phyloP scores from a whole-genome alignment of 164 flowering plant species.

The Echeveria elegans region DNA sequence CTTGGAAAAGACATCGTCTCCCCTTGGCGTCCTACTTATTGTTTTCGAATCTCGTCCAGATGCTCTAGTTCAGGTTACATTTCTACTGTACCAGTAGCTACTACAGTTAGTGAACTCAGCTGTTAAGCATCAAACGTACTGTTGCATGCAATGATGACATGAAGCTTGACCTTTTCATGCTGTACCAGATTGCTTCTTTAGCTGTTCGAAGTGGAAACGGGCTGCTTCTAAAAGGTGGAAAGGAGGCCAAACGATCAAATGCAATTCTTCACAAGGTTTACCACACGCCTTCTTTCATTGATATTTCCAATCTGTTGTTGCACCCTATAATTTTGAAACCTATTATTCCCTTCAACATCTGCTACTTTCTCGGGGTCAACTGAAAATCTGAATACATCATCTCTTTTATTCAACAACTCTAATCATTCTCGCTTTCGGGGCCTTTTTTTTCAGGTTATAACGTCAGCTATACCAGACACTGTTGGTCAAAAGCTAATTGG shows the following conservation, averaged over 20 bases:
- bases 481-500: constrained; percentile 77
- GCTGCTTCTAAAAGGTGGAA: constrained; percentile 81
- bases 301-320: background rate
- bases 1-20: constrained; percentile 69
- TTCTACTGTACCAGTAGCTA: background rate
- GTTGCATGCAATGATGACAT: too few relatives aligned
- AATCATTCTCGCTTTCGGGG: background rate
- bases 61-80: constrained; percentile 11
- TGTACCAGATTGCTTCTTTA: constrained; percentile 65
- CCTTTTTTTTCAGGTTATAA: constrained; percentile 43
- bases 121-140: background rate
- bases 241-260: constrained; percentile 74
- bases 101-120: background rate
- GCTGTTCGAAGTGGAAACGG: constrained; percentile 89
- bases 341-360: too few relatives aligned
- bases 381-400: background rate
- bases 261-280: constrained; percentile 71
- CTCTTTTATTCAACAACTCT: background rate
- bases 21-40: constrained; percentile 78
- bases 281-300: background rate
- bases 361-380: too few relatives aligned
- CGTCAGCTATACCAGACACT: constrained; percentile 53
- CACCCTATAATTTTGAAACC: background rate
- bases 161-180: background rate
- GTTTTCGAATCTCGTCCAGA: constrained; percentile 92